A percentile compares a stretch with the other conserved stretches of the same genome.
These are phyloP conservation scores for Cryptococcus sp. DNA, from an alignment of 1,284 basidiomycete genomes.

Conservation along the genomic window DNA sequence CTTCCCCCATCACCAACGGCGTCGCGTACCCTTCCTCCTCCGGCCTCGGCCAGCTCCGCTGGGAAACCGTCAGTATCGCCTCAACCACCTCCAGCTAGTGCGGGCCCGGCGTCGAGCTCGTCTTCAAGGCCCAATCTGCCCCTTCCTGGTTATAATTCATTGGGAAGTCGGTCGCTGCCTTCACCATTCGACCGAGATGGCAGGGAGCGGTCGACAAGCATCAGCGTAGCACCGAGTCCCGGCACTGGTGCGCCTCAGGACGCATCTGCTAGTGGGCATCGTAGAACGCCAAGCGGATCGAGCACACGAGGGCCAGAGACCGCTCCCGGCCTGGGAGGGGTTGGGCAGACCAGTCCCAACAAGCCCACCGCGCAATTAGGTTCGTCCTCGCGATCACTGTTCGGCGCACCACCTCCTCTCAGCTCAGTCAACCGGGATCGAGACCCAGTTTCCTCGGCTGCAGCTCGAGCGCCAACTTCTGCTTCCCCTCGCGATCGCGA, in stretches of 20 bases:
- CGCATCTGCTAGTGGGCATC: slow-evolving; percentile 8
- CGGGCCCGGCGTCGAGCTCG: slow-evolving; percentile 7
- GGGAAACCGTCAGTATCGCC: slow-evolving; percentile 26
- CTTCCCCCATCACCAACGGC: slow-evolving; percentile 27
- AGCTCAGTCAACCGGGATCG: slow-evolving; percentile 11
- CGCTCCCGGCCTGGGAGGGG: slow-evolving; percentile 2
- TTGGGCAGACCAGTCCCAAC: slow-evolving; percentile 16
- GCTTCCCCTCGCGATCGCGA: slow-evolving; percentile 15
- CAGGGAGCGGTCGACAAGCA: slow-evolving; percentile 13
- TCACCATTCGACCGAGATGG: slow-evolving; percentile 27
- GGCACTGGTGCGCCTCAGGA: slow-evolving; percentile 4
- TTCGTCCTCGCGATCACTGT: slow-evolving; percentile 13
- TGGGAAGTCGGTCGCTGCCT: slow-evolving; percentile 23
- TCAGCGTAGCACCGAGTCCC: slow-evolving; percentile 11
- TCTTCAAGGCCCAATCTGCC: slow-evolving; percentile 22
- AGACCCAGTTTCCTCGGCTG: slow-evolving; percentile 14
- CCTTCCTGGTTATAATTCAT: slow-evolving; percentile 13
- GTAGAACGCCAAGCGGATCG: slow-evolving; percentile 14
- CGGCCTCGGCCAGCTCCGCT: slow-evolving; percentile 6
- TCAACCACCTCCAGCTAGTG: slow-evolving; percentile 18
- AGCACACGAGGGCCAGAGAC: slow-evolving; percentile 14
- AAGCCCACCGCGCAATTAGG: slow-evolving; percentile 11
- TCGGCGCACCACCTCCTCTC: slow-evolving; percentile 10
- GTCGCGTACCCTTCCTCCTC: slow-evolving; percentile 13
- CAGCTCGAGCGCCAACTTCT: slow-evolving; percentile 11